Conservation (phyloP, 148 eudicot genomes). For the Heliamphora exappendiculata region DNA sequence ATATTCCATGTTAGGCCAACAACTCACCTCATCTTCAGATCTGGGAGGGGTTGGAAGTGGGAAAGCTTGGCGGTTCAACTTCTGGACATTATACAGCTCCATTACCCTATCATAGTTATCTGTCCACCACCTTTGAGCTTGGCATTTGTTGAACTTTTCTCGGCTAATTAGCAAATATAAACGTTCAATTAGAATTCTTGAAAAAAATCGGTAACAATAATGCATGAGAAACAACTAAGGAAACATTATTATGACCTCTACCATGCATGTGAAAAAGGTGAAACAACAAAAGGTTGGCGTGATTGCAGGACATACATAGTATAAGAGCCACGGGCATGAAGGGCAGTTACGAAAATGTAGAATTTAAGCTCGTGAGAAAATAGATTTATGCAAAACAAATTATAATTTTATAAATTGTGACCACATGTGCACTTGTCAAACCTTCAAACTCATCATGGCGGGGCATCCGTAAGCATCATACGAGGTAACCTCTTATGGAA, state of each 20-base stretch:
- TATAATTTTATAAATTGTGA: background rate
- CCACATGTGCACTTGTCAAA: background rate
- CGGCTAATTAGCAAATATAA: slow-evolving; percentile 49
- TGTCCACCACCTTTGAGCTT: slow-evolving; percentile 99
- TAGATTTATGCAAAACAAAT: background rate
- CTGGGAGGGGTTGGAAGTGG: slow-evolving; percentile 71
- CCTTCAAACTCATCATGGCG: background rate
- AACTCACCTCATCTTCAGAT: slow-evolving; percentile 71
- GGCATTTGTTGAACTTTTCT: slow-evolving; percentile 85
- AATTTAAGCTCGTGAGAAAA: background rate
- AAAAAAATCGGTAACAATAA: background rate
- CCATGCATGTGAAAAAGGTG: background rate
- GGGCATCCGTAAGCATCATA: background rate
- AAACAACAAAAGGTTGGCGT: background rate
- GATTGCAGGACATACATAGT: background rate
- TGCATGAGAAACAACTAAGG: background rate
- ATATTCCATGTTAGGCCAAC: background rate
- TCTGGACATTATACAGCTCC: slow-evolving; percentile 93
- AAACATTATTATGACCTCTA: background rate
- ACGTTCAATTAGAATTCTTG: slow-evolving; percentile 2
- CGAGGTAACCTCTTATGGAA: background rate
- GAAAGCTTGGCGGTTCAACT: slow-evolving; percentile 76
- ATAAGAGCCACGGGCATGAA: background rate
- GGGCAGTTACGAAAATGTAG: background rate
- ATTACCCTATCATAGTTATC: slow-evolving; percentile 85